phyloP scores from a whole-genome alignment of 805 yeast genomes.

The Cephaloascus albidus region DNA sequence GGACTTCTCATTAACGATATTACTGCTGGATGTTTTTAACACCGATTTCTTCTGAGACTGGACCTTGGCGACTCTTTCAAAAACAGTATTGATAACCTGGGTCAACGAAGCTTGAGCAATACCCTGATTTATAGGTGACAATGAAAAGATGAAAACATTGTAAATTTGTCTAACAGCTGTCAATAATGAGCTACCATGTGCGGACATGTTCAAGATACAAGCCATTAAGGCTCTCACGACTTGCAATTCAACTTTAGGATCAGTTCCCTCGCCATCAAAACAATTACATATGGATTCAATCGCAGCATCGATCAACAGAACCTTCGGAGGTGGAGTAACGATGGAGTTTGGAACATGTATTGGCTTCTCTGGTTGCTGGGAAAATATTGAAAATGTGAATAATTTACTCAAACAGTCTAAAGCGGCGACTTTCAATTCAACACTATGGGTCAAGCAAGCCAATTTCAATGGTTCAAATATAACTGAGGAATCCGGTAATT shows the following conservation, averaged over 20 bases:
- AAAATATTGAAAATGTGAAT: constrained; percentile 78
- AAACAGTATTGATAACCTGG: constrained; percentile 80
- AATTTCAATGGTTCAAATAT: constrained; percentile 73
- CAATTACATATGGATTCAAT: constrained; percentile 78
- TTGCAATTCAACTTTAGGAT: constrained; percentile 82
- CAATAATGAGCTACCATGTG: constrained; percentile 82
- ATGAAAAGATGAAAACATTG: constrained; percentile 80
- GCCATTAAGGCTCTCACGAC: constrained; percentile 87
- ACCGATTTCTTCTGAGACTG: not conserved
- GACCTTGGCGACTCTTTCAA: constrained; percentile 48
- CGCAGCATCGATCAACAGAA: constrained; percentile 67
- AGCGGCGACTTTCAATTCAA: constrained; percentile 61
- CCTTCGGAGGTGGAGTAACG: constrained; percentile 44
- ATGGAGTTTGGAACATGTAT: constrained; percentile 28
- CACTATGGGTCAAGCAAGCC: constrained; percentile 60
- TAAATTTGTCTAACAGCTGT: constrained; percentile 91
- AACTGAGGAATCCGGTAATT: constrained; percentile 33
- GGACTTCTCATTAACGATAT: constrained; percentile 3
- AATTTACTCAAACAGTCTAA: constrained; percentile 82
- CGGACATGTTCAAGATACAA: constrained; percentile 74
- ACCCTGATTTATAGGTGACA: constrained; percentile 77
- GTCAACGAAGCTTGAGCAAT: constrained; percentile 93
- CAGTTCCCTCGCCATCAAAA: constrained; percentile 89
- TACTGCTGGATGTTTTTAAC: not conserved
- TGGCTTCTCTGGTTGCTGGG: constrained; percentile 41